Base-by-base conservation (phyloP, 495 filamentous ascomycete species). In the Ramalina peruviana region DNA sequence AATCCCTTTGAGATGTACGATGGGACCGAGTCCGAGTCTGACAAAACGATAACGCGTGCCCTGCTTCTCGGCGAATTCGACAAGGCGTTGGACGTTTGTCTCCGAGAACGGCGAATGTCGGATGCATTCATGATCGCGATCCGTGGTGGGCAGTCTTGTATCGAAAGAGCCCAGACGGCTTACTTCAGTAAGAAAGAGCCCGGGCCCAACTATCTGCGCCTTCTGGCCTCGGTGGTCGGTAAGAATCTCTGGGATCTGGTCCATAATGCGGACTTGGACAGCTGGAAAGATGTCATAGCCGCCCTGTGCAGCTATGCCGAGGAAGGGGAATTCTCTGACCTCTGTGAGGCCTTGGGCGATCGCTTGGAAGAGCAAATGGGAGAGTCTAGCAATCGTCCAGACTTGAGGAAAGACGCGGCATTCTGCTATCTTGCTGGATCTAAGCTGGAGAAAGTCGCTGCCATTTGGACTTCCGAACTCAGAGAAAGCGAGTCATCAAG, bases 171-270 rank as follows among this genome's bases (percentile, higher is more conserved):
- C 3, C 93, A 96, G 61, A 80, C 82, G 43, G 78, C 87, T 36
- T 99, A 97, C 64, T 83, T 99, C 54, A 82, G 82, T 20, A 81
- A 87, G 58, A 88, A 86, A 60, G 69, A 76, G 6, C 77, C 80
- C 51, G 82, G 80, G 20, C 89, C 92, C 12, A 99, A 90, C 64
- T 99, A 99, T 62, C 69, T 97, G 41, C 81, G 92, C 36, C 71
- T 99, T 36, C 72, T 99, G 46, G 86, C 85, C 49, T 95, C 90
- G 23, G 82, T 97, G 40, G 86, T 92, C 46, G 86, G 85, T 44
- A 96, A 96, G 70, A 96, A 99, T 61, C 71, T 99, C 7, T 97
- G 93, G 92, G 92, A 99, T 69, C 75, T 97, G 41, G 92, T 96
- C 9, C 83, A 97, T 65, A 97, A 99, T 59, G 93, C 92, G 1